These are phyloP conservation scores for Cladosporium sp. DNA, from an alignment of 2,329 filamentous ascomycete genomes.

Conservation along the genomic window DNA sequence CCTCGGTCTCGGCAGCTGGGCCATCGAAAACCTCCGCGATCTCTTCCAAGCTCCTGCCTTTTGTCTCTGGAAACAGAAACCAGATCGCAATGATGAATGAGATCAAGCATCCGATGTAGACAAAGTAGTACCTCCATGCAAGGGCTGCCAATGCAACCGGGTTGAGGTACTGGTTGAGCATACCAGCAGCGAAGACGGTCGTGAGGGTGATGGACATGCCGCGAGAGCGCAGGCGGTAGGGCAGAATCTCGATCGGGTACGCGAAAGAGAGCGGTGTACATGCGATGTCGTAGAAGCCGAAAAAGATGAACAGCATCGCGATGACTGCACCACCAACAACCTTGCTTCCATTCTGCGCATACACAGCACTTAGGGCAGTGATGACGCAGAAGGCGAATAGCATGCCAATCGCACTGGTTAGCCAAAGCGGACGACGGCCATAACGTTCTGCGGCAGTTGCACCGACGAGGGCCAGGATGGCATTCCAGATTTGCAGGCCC, in stretches of 20 bases:
- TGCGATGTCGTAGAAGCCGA: constrained; percentile 38
- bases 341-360: constrained; percentile 28
- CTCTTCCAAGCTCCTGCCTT: constrained; percentile 22
- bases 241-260: constrained; percentile 33
- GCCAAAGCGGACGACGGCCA: constrained; percentile 41
- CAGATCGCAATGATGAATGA: constrained; percentile 42
- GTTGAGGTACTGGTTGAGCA: constrained; percentile 35
- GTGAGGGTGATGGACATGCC: constrained; percentile 23
- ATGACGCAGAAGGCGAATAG: constrained; percentile 39
- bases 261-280: constrained; percentile 31
- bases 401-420: constrained; percentile 41
- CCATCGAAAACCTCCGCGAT: constrained; percentile 19
- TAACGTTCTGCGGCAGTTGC: constrained; percentile 38
- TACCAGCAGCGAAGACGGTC: constrained; percentile 17
- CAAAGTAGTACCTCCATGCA: constrained; percentile 29
- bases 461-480: constrained; percentile 33
- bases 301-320: constrained; percentile 42
- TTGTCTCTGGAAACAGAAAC: constrained; percentile 46
- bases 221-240: constrained; percentile 25
- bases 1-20: constrained; percentile 10
- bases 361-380: constrained; percentile 37
- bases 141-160: constrained; percentile 26
- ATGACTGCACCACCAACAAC: constrained; percentile 35
- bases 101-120: constrained; percentile 30
- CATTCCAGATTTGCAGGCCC: constrained; percentile 37